Evolutionary conservation across 257 asterid species (phyloP).

Genomic region (Solanum pennellii): DNA sequence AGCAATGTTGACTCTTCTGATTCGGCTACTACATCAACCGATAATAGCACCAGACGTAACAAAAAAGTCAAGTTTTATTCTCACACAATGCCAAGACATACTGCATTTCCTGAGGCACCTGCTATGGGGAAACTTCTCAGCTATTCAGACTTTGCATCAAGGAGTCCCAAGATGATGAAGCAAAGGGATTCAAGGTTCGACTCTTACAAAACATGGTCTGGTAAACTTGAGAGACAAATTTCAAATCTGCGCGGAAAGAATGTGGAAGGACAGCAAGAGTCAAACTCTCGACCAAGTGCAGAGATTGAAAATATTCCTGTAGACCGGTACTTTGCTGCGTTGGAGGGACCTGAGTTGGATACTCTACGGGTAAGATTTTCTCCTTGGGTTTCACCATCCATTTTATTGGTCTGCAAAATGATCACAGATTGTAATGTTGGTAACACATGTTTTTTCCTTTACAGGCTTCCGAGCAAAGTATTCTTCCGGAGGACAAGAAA

Average conservation of each 20-base stretch:
- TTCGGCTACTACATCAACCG: background rate
- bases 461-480: slow-evolving; percentile 56
- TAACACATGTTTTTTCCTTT: background rate
- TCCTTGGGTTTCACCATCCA: background rate
- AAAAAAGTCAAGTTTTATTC: slow-evolving; percentile 27
- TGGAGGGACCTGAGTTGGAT: slow-evolving; percentile 82
- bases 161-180: slow-evolving; percentile 24
- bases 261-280: slow-evolving; percentile 16
- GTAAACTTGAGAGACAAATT: slow-evolving; percentile 57
- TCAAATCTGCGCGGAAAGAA: slow-evolving; percentile 36
- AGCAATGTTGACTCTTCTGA: background rate
- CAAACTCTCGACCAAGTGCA: slow-evolving; percentile 9
- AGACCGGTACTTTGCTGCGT: slow-evolving; percentile 69
- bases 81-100: slow-evolving; percentile 43
- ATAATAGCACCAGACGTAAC: background rate
- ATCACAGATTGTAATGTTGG: background rate
- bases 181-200: slow-evolving; percentile 45
- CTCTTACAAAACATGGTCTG: slow-evolving; percentile 83
- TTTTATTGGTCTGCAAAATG: background rate
- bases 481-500: slow-evolving; percentile 60
- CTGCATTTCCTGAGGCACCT: slow-evolving; percentile 11
- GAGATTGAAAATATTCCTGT: slow-evolving; percentile 35
- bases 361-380: slow-evolving; percentile 41
- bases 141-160: background rate
- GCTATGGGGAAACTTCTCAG: slow-evolving; percentile 2